Evolutionary conservation across 2,329 filamentous ascomycete genomes (phyloP), one percentile per base, ranked within the genome.

Genomic region (Thelonectria discophora): DNA sequence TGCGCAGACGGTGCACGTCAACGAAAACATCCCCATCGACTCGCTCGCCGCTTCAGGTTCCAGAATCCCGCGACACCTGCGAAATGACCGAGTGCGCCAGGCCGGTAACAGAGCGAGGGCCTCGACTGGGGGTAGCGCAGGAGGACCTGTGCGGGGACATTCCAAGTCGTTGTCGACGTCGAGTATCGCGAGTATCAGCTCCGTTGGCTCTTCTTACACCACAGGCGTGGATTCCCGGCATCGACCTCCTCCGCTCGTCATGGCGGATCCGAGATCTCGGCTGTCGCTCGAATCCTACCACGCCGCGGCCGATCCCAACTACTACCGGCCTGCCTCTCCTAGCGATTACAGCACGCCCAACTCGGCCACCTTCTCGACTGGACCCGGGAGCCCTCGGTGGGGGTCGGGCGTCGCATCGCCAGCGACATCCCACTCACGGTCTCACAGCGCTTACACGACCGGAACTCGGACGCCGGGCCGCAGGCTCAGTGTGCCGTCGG

Each of bases 1-100:
- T 82, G 95, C 95, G 46, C 94, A 97, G 77, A 98, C 95, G 0
- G 95, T 99, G 1, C 95, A 99, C 75, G 91, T 97, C 60, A 97
- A 98, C 75, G 95, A 98, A 76, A 93, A 97, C 59, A 99, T 99
- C 34, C 95, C 95, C 3, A 88, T 89, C 42, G 93, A 97, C 75
- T 98, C 95, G 1, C 85, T 98, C 18, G 95, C 95, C 15, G 95
- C 94, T 4, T 95, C 92, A 1, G 93, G 94, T 21, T 97, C 94
- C 9, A 86, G 94, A 40, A 97, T 97, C 71, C 94, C 97, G 72
- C 86, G 94, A 64, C 94, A 97, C 76, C 93, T 97, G 61, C 87
- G 94, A 55, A 96, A 92, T 0, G 94, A 97, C 67, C 84, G 93
- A 61, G 90, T 94, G 34, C 86, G 92, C 55, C 90, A 91, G 51